phyloP scores from a whole-genome alignment of 306 rosid genomes.

The Fragaria nilgerrensis region DNA sequence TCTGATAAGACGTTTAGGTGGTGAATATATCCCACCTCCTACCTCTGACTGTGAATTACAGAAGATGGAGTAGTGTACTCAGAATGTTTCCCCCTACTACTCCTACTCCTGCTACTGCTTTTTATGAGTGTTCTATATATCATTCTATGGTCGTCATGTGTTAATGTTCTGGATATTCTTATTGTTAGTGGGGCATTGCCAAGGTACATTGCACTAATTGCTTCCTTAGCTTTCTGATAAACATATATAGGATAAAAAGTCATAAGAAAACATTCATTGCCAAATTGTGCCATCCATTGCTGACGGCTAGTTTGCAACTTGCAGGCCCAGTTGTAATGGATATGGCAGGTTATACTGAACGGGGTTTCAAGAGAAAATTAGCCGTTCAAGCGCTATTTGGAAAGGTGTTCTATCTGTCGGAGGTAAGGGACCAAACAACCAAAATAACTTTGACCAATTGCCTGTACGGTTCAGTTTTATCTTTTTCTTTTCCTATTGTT shows the following conservation, averaged over 20 bases:
- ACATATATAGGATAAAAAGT: background rate
- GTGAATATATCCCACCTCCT: background rate
- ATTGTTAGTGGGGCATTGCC: background rate
- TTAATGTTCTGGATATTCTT: background rate
- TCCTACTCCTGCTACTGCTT: background rate
- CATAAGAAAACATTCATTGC: background rate
- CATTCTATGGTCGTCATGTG: conserved; percentile 6
- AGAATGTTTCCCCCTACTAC: background rate
- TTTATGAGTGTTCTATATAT: background rate
- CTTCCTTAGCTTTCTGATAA: conserved; percentile 8
- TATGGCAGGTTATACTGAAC: conserved; percentile 80
- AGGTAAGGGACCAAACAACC: conserved; percentile 49
- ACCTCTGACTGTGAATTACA: background rate
- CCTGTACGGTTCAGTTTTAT: conserved; percentile 3
- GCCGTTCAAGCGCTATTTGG: conserved; percentile 92
- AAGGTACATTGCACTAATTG: conserved; percentile 9
- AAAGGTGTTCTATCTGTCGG: conserved; percentile 88
- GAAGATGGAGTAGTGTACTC: background rate
- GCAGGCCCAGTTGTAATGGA: conserved; percentile 94
- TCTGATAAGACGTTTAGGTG: background rate
- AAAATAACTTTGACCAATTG: background rate
- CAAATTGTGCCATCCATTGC: conserved; percentile 20
- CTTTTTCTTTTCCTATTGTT: background rate
- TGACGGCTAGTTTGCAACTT: conserved; percentile 27
- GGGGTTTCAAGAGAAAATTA: conserved; percentile 93